Evolutionary conservation across 1,284 basidiomycete species (phyloP), one percentile per base, ranked within the genome.

Genomic region (Ceratobasidium sp.): DNA sequence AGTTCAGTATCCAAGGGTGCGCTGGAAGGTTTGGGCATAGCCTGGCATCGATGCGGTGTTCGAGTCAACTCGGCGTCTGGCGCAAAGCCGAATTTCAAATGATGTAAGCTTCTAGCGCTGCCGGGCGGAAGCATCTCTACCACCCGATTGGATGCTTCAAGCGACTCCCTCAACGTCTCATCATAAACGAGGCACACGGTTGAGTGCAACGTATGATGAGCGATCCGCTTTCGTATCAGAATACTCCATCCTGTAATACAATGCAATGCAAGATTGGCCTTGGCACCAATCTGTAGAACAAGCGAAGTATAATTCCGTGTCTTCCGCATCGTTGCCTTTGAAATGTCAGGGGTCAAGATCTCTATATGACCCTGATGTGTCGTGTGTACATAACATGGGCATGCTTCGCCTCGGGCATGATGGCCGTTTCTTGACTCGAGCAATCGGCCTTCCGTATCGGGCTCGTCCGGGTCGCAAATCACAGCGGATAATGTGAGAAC

Each of bases 1-100:
- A 59, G 26, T 13, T 33, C 26, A 33, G 9, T 38, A 40, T 12
- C 4, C 4, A 6, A 13, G 13, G 33, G 59, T 17, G 9, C 26
- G 10, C 26, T 13, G 26, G 40, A 20, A 57, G 23, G 26, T 26
- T 26, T 10, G 10, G 23, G 54, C 59, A 61, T 33, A 9, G 59
- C 59, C 5, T 33, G 10, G 12, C 3, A 4, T 17, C 3, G 59
- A 61, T 61, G 20, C 40, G 59, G 59, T 61, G 59, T 61, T 40
- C 59, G 59, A 61, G 59, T 61, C 59, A 61, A 61, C 59, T 33
- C 48, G 48, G 48, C 48, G 48, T 50, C n/a, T 50, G 48, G 12
- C 46, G 10, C 46, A 50, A 50, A 20, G 48, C 48, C 48, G 48
- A 50, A 50, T 50, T 50, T 50, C 48, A 50, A 50, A 50, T 50